These are phyloP conservation scores for Helicocarpus griseus DNA, from an alignment of 2,329 filamentous ascomycete genomes.

Conservation along the genomic window DNA sequence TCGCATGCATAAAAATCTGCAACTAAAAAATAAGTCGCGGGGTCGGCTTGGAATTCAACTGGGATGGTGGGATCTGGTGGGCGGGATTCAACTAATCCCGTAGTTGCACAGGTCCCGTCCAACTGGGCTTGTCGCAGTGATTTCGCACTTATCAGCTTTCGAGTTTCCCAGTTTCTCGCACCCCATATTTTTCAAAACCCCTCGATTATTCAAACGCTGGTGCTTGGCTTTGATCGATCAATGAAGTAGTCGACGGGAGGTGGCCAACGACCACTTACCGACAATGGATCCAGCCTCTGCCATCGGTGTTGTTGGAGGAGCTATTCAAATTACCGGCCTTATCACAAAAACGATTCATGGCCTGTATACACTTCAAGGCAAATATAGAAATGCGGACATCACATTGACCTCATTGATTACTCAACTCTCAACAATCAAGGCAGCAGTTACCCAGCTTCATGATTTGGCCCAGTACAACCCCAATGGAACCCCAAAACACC, in stretches of 20 bases:
- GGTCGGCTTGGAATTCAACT: too few species aligned
- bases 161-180: too few species aligned
- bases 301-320: constrained; percentile 26
- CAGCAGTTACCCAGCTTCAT: constrained; percentile 27
- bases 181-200: too few species aligned
- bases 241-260: background rate
- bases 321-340: constrained; percentile 24
- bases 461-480: constrained; percentile 24
- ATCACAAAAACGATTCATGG: constrained; percentile 25
- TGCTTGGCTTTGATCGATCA: background rate
- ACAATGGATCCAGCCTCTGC: constrained; percentile 45
- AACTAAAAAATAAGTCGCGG: background rate
- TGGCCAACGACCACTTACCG: background rate
- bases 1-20: background rate
- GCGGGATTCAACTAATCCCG: too few species aligned
- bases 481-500: constrained; percentile 16
- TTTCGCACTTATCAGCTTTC: too few species aligned
- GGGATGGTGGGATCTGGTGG: too few species aligned
- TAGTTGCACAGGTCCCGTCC: too few species aligned
- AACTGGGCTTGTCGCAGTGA: too few species aligned
- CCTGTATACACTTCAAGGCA: constrained; percentile 24
- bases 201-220: too few species aligned
- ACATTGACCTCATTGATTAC: constrained; percentile 28
- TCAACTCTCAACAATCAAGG: constrained; percentile 27
- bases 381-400: constrained; percentile 28